Evolutionary conservation across 495 filamentous ascomycete species (phyloP).

Genomic region (Penicillium pulvis): DNA sequence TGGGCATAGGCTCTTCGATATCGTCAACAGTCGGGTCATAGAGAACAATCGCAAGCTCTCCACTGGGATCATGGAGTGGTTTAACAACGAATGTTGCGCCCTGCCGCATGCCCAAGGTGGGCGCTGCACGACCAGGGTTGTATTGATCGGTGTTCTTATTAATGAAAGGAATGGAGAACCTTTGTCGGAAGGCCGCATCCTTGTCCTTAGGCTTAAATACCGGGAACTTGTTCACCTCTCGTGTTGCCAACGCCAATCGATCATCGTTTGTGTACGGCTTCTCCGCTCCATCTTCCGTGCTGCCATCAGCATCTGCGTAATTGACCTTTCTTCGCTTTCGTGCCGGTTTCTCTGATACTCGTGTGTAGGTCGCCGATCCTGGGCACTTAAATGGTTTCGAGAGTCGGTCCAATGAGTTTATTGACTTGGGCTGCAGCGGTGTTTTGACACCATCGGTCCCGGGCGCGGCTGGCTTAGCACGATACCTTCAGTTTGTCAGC

Average conservation of each 20-base stretch:
- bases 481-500: conserved; percentile 43
- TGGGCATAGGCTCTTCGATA: conserved; percentile 57
- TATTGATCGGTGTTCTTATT: conserved; percentile 76
- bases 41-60: conserved; percentile 94
- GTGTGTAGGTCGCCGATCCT: conserved; percentile 69
- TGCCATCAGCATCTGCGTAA: conserved; percentile 80
- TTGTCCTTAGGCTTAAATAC: conserved; percentile 91
- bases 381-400: conserved; percentile 92
- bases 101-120: conserved; percentile 80
- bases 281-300: conserved; percentile 64
- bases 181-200: conserved; percentile 72
- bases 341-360: conserved; percentile 77
- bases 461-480: conserved; percentile 32
- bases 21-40: conserved; percentile 96
- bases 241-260: conserved; percentile 78
- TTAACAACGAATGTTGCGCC: conserved; percentile 86
- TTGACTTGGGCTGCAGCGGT: conserved; percentile 37
- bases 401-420: conserved; percentile 68
- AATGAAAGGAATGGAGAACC: conserved; percentile 83
- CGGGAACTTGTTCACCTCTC: conserved; percentile 87
- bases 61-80: conserved; percentile 90
- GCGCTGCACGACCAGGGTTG: conserved; percentile 75
- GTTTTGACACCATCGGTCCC: conserved; percentile 38
- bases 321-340: conserved; percentile 88
- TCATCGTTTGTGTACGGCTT: conserved; percentile 89